Evolutionary conservation across 2,329 filamentous ascomycete genomes (phyloP).

Genomic region (Bipolaris sorokiniana): DNA sequence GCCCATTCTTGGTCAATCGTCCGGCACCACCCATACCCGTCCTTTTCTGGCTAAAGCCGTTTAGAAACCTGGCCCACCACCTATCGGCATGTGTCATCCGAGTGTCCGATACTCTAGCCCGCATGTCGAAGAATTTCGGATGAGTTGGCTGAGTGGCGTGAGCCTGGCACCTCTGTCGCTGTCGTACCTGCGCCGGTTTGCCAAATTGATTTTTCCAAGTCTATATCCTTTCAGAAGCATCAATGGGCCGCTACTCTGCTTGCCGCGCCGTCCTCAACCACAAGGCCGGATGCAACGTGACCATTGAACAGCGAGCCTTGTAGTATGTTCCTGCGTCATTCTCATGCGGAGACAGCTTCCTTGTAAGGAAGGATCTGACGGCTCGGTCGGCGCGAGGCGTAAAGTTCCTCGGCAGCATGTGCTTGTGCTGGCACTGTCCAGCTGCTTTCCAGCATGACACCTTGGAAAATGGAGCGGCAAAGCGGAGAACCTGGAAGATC

Average conservation of each 20-base stretch:
- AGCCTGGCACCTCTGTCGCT: background rate
- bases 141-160: slow-evolving; percentile 3
- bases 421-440: slow-evolving; percentile 3
- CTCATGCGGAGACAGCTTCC: slow-evolving; percentile 8
- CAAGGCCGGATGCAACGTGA: background rate
- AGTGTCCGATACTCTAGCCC: slow-evolving; percentile 18
- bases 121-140: slow-evolving; percentile 1
- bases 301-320: slow-evolving; percentile 3
- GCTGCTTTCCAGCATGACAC: background rate
- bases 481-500: slow-evolving; percentile 15
- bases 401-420: slow-evolving; percentile 20
- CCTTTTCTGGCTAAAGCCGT: slow-evolving; percentile 8
- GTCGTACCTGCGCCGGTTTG: slow-evolving; percentile 16
- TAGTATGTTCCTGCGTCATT: slow-evolving; percentile 16
- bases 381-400: slow-evolving; percentile 15
- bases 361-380: slow-evolving; percentile 16
- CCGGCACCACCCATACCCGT: slow-evolving; percentile 22
- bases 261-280: background rate
- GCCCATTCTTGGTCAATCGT: slow-evolving; percentile 30
- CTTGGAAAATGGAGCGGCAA: background rate
- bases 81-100: slow-evolving; percentile 20
- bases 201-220: background rate
- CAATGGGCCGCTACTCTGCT: background rate
- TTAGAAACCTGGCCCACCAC: slow-evolving; percentile 22
- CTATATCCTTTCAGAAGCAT: background rate